These are phyloP conservation scores for Akanthomyces dipterigenus DNA, from an alignment of 2,329 filamentous ascomycete genomes.

Conservation along the genomic window DNA sequence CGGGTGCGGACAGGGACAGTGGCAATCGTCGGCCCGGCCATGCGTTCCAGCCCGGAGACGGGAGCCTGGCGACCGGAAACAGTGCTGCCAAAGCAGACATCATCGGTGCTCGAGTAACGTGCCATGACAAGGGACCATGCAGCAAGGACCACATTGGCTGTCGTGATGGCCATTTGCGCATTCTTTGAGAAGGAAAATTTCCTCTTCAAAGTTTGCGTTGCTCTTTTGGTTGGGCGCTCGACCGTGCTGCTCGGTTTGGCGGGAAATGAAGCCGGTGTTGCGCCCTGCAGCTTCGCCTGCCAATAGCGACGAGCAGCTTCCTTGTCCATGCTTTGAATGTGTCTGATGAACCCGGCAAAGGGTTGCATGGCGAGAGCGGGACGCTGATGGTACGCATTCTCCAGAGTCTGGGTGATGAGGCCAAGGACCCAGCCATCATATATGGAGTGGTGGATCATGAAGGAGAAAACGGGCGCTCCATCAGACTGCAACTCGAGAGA, in stretches of 20 bases:
- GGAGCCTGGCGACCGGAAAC: conserved; percentile 44
- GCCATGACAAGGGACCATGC: conserved; percentile 36
- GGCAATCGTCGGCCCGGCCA: conserved; percentile 35
- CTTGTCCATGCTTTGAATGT: not conserved
- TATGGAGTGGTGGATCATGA: not conserved
- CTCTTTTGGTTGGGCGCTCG: not conserved
- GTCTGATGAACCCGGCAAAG: not conserved
- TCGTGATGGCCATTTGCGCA: not conserved
- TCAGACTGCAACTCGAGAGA: not conserved
- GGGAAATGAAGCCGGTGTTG: not conserved
- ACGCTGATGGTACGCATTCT: not conserved
- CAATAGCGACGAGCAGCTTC: not conserved
- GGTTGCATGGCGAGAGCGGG: not conserved
- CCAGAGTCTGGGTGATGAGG: not conserved
- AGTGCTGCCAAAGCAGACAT: conserved; percentile 46
- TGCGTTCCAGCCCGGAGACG: conserved; percentile 37
- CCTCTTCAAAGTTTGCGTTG: not conserved
- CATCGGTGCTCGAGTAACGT: conserved; percentile 35
- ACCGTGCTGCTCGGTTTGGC: not conserved
- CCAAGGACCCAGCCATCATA: not conserved
- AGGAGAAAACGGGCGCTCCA: not conserved
- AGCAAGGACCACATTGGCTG: not conserved
- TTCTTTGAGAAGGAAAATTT: not conserved
- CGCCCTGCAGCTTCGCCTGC: not conserved
- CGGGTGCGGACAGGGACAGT: conserved; percentile 4